phyloP scores from a whole-genome alignment of 495 filamentous ascomycete genomes.

The Monascus purpureus region DNA sequence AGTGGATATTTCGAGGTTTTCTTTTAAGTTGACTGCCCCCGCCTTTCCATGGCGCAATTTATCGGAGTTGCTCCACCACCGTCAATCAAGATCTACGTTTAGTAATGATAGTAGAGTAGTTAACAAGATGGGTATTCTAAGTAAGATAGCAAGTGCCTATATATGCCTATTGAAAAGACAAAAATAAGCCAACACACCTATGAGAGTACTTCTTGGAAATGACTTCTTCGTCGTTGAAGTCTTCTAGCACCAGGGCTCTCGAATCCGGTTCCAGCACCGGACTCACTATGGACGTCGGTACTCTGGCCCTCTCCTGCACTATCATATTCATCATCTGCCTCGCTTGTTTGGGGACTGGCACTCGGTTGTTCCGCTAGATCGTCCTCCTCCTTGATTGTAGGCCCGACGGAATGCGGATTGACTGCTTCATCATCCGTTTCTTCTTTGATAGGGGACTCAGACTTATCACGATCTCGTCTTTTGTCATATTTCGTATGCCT shows the following conservation, averaged over 20 bases:
- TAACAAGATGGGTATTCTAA: too few species aligned
- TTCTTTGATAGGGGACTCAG: constrained; percentile 11
- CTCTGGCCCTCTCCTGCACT: background rate
- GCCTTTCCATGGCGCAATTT: background rate
- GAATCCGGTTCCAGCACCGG: constrained; percentile 19
- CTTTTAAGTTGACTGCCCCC: background rate
- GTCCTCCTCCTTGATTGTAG: constrained; percentile 12
- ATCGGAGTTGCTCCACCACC: constrained; percentile 1
- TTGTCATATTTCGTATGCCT: constrained; percentile 13
- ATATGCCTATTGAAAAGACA: too few species aligned
- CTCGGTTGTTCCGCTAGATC: constrained; percentile 1
- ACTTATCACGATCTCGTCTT: constrained; percentile 9
- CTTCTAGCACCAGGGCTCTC: constrained; percentile 20
- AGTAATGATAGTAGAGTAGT: too few species aligned
- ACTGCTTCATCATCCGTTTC: constrained; percentile 12
- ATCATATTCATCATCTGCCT: constrained; percentile 5
- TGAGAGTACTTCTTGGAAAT: too few species aligned
- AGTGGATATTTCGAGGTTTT: constrained; percentile 2
- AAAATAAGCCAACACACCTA: too few species aligned
- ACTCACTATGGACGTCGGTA: constrained; percentile 4
- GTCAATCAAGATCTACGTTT: too few species aligned
- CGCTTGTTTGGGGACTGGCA: background rate
- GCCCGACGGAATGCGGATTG: background rate
- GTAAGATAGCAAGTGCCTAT: too few species aligned
- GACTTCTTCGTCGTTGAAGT: constrained; percentile 23